Percentiles rank a stretch among this genome's conserved stretches.
Evolutionary conservation across 2,329 filamentous ascomycete genomes (phyloP).

Genomic region (Rhynchosporium agropyri): DNA sequence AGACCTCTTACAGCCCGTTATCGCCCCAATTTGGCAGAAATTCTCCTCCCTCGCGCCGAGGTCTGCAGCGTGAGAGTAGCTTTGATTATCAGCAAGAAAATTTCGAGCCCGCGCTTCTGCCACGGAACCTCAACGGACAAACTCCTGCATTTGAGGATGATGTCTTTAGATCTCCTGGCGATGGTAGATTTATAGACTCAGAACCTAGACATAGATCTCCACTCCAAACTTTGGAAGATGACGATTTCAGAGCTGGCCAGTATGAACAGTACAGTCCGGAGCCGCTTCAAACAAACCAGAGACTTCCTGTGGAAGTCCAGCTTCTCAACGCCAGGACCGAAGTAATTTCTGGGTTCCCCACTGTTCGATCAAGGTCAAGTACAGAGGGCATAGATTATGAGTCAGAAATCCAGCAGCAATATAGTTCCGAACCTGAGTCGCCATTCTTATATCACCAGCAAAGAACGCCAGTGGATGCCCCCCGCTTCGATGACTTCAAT

Average conservation of each 20-base stretch:
- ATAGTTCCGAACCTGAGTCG: neutral
- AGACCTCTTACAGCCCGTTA: neutral
- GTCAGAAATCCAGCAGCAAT: neutral
- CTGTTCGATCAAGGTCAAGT: no score
- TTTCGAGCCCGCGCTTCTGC: conserved; percentile 6
- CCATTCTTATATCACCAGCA: neutral
- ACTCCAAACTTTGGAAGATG: neutral
- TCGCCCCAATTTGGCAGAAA: neutral
- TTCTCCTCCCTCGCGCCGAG: neutral
- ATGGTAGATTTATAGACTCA: neutral
- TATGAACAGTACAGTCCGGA: conserved; percentile 4
- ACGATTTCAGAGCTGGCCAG: conserved; percentile 10
- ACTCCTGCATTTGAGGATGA: neutral
- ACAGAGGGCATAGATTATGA: no score
- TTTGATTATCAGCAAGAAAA: conserved; percentile 14
- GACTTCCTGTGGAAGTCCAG: no score
- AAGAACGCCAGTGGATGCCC: neutral
- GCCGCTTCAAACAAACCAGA: no score
- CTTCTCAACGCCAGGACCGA: no score
- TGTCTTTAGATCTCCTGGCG: neutral
- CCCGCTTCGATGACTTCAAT: neutral
- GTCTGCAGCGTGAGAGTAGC: conserved; percentile 7
- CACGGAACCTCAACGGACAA: neutral
- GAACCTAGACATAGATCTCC: neutral
- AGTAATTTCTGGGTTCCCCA: no score